Evolutionary conservation across 495 filamentous ascomycete genomes (phyloP).

Genomic region (Tuber brumale): DNA sequence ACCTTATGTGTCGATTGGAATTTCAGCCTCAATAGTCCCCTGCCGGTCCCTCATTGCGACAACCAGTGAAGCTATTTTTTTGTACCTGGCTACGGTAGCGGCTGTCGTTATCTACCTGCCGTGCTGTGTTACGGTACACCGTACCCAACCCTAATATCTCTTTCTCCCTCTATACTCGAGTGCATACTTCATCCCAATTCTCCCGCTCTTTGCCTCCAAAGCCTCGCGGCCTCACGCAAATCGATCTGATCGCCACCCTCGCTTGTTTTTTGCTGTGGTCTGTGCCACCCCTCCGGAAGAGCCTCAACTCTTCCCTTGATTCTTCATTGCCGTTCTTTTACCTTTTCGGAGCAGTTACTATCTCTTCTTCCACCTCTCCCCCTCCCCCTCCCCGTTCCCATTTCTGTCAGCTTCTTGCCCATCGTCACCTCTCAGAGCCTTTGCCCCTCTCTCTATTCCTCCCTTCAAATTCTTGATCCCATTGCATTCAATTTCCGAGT

Average conservation of each 20-base stretch:
- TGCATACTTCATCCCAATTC: background rate
- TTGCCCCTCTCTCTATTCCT: background rate
- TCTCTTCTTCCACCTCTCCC: background rate
- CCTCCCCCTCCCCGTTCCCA: background rate
- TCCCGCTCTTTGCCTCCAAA: background rate
- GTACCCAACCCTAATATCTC: background rate
- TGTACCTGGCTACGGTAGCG: background rate
- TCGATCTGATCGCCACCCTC: background rate
- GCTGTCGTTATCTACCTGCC: background rate
- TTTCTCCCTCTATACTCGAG: background rate
- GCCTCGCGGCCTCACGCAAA: background rate
- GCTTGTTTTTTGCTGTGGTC: background rate
- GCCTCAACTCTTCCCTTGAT: background rate
- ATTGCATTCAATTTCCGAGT: background rate
- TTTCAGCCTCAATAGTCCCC: background rate
- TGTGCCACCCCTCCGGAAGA: background rate
- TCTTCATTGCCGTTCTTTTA: background rate
- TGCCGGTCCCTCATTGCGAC: background rate
- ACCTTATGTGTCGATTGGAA: background rate
- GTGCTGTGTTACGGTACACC: background rate
- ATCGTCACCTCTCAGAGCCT: background rate
- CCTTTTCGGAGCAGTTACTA: background rate
- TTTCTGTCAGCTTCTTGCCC: background rate
- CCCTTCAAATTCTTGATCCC: background rate
- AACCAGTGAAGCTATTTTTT: background rate